These are phyloP conservation scores for Blastobotrys elegans DNA, from an alignment of 1,139 yeast species.

Conservation along the genomic window DNA sequence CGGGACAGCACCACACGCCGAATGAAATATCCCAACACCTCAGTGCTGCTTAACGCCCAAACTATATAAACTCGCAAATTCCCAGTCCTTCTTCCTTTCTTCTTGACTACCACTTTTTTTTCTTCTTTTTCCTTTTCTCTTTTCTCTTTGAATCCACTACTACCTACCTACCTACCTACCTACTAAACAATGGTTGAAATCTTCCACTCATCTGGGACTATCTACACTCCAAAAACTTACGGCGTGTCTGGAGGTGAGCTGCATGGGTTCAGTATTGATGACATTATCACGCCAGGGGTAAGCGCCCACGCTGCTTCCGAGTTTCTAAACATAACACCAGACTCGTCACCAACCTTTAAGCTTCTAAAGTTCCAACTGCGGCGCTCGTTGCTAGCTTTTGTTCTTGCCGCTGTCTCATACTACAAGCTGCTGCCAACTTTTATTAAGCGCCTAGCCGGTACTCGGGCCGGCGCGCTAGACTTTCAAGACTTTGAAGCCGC, in stretches of 20 bases:
- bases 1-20: too few relatives aligned
- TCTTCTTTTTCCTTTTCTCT: too few relatives aligned
- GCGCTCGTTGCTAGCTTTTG: slow-evolving; percentile 17
- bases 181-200: too few relatives aligned
- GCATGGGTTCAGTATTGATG: slow-evolving; percentile 26
- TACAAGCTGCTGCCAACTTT: slow-evolving; percentile 12
- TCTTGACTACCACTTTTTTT: too few relatives aligned
- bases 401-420: slow-evolving; percentile 14
- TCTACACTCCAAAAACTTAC: slow-evolving; percentile 23
- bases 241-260: slow-evolving; percentile 24
- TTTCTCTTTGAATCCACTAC: too few relatives aligned
- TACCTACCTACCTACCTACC: too few relatives aligned
- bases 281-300: slow-evolving; percentile 27
- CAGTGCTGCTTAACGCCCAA: too few relatives aligned
- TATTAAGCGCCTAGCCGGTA: slow-evolving; percentile 7
- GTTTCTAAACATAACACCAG: not conserved
- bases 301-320: slow-evolving; percentile 18
- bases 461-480: slow-evolving; percentile 7
- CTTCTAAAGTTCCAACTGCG: slow-evolving; percentile 25
- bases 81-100: too few relatives aligned
- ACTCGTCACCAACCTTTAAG: slow-evolving; percentile 19
- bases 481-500: slow-evolving; percentile 10
- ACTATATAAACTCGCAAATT: too few relatives aligned
- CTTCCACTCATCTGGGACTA: too few relatives aligned
- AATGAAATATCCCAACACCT: too few relatives aligned